Base-by-base conservation (phyloP, 2,329 filamentous ascomycete species). In the Aspergillus sp. region DNA sequence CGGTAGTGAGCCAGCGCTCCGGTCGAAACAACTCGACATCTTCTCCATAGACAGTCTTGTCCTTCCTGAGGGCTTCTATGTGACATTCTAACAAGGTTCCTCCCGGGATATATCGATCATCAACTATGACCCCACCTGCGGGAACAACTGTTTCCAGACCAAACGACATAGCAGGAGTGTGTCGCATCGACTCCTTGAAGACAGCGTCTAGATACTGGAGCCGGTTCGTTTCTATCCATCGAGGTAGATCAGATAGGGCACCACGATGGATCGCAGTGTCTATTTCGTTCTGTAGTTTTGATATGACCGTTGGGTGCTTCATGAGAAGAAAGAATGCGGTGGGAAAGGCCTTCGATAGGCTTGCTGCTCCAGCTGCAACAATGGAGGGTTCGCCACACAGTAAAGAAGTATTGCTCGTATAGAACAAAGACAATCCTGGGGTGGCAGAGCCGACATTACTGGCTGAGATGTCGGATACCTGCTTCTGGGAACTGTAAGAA, bases 1-100 rank as follows among this genome's bases (percentile, higher is more conserved):
- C 47, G 12, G 54, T 61, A 4, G 66, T 61, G 2, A 75, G 48
- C 73, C 73, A 76, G 19, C 74, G 55, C 45, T 74, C 71, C 0
- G 73, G 73, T 13, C 56, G 49, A 47, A 68, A 76, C 0, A 58
- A 51, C 8, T 69, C 64, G 0, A 67, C 61, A 40, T 72, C 64
- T 0, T 64, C 62, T 11, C 36, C 36, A 40, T 70, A 77, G 5
- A 75, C 57, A 0, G 53, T 47, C 5, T 53, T 51, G 37, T 74
- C 61, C 12, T 61, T 58, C 26, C 75, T 69, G 1, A 73, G 45
- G 0, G 71, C 68, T 62, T 69, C 72, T 0, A 70, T 56, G 39
- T 72, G 74, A 32, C 72, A 62, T 6, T 70, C 72, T 7, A 74
- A 60, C 6, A 66, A 57, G 1, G 36, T 38, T n/a, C 68, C 70